Base-by-base conservation (phyloP, 768 basidiomycete species). In the Termitomyces eurrhizus region DNA sequence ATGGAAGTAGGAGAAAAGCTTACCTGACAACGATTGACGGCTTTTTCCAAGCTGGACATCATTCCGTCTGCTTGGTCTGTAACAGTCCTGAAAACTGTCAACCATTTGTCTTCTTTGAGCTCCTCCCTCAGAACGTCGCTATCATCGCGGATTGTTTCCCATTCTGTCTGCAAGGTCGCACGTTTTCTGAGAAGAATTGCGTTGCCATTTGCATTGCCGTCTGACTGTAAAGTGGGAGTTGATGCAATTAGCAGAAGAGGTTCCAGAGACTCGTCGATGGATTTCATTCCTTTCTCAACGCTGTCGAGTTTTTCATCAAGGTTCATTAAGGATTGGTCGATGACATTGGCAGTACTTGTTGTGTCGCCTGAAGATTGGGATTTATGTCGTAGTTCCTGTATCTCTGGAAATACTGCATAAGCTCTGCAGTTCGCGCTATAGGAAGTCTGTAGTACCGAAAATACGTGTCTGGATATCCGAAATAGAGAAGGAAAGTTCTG, bases 31-130 rank as follows among this genome's bases (percentile, higher is more conserved):
- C 91, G 86, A 67, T 87, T 87, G 48, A 96, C 87, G 9, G 92
- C 93, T 73, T 96, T 98, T 76, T 98, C 93, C 65, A 99, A 75
- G 68, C 92, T 92, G 33, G 85, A 85, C 93, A 98, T 96, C 96
- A 98, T 97, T 29, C 93, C 93, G 70, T 95, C 93, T 46, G 96
- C 95, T 72, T 98, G 95, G 68, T 95, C 90, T 46, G 93, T 88
- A 59, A 94, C 92, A 6, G 92, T 95, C 65, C 95, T 84, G 74
- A 98, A 98, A 24, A 98, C 92, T 12, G 90, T 90, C 67, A 98
- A 80, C 93, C 93, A 97, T 67, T 95, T 95, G 74, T 98, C 96
- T 73, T 98, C 96, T 75, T 92, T 95, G 64, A 98, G 78, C 74
- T 99, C 97, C 68, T 95, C 93, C 63, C 89, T 80, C 60, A 98